These are phyloP conservation scores for Fusarium papillatum DNA, from an alignment of 2,329 filamentous ascomycete genomes.

Conservation along the genomic window DNA sequence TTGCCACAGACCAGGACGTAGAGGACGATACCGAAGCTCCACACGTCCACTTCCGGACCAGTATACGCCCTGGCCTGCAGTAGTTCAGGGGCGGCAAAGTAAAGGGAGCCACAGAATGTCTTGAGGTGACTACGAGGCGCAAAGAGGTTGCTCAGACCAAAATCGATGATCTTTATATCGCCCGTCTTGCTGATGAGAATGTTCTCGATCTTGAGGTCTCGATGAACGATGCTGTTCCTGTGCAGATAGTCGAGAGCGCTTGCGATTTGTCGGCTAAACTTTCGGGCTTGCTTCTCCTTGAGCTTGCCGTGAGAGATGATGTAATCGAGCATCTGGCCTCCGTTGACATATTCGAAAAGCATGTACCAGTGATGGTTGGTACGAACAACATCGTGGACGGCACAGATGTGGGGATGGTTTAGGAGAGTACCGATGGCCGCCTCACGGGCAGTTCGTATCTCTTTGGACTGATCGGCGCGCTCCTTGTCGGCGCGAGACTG, in stretches of 20 bases:
- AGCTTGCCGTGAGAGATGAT: slow-evolving; percentile 98
- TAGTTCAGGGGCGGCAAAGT: slow-evolving; percentile 96
- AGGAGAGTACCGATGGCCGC: slow-evolving; percentile 96
- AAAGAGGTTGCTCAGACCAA: slow-evolving; percentile 97
- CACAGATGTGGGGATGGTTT: slow-evolving; percentile 96
- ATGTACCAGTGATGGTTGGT: slow-evolving; percentile 99
- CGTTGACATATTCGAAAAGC: slow-evolving; percentile 99
- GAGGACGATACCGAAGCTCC: slow-evolving; percentile 98
- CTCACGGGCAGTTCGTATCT: slow-evolving; percentile 94
- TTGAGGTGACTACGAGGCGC: slow-evolving; percentile 88
- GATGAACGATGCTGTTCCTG: slow-evolving; percentile 97
- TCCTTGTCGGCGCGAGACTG: slow-evolving; percentile 81
- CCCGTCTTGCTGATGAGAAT: slow-evolving; percentile 99
- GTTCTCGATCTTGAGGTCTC: slow-evolving; percentile 98
- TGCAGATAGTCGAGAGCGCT: slow-evolving; percentile 98
- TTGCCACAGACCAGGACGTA: slow-evolving; percentile 98
- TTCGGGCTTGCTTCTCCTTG: slow-evolving; percentile 98
- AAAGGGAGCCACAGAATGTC: slow-evolving; percentile 97
- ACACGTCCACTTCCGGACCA: slow-evolving; percentile 96
- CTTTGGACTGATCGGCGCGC: slow-evolving; percentile 94
- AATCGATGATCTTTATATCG: slow-evolving; percentile 99
- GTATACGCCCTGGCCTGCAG: slow-evolving; percentile 95
- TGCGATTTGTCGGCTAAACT: slow-evolving; percentile 97
- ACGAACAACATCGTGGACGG: slow-evolving; percentile 93
- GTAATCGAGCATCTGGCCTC: slow-evolving; percentile 99